Conservation (phyloP, 495 filamentous ascomycete genomes). For the Penicillium coffeae region DNA sequence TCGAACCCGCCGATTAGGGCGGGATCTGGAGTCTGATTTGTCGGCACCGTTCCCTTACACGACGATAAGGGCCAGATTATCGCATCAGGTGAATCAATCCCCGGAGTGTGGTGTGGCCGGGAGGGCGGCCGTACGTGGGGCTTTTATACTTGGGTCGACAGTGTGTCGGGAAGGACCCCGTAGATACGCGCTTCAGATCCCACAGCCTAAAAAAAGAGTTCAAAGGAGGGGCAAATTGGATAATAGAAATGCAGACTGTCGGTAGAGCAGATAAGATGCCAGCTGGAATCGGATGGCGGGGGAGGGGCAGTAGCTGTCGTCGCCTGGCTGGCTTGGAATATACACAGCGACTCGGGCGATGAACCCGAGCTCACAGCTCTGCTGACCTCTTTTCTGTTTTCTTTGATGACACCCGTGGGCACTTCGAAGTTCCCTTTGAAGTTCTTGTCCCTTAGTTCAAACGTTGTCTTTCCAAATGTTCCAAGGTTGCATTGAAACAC, state of each 20-base stretch:
- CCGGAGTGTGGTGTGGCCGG: slow-evolving; percentile 6
- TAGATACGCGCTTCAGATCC: not conserved
- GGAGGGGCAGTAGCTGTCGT: too few species aligned
- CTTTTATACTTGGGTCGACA: not conserved
- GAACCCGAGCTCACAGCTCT: too few species aligned
- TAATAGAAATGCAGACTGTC: not conserved
- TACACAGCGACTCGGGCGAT: too few species aligned
- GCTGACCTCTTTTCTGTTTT: too few species aligned
- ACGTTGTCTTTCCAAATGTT: too few species aligned
- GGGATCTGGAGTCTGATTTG: not conserved
- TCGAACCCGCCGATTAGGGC: not conserved
- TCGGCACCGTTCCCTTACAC: slow-evolving; percentile 2
- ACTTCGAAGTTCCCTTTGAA: too few species aligned
- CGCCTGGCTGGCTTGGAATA: too few species aligned
- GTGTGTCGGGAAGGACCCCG: not conserved
- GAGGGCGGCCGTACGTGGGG: slow-evolving; percentile 10
- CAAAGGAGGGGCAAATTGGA: not conserved
- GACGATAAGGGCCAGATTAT: slow-evolving; percentile 9
- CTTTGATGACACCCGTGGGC: too few species aligned
- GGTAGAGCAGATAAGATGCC: not conserved
- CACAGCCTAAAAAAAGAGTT: not conserved
- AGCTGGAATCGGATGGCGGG: too few species aligned
- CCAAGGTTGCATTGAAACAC: too few species aligned
- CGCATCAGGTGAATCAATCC: not conserved
- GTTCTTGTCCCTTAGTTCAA: too few species aligned